phyloP scores from a whole-genome alignment of 2,329 filamentous ascomycete genomes.

The Diatrype stigma region DNA sequence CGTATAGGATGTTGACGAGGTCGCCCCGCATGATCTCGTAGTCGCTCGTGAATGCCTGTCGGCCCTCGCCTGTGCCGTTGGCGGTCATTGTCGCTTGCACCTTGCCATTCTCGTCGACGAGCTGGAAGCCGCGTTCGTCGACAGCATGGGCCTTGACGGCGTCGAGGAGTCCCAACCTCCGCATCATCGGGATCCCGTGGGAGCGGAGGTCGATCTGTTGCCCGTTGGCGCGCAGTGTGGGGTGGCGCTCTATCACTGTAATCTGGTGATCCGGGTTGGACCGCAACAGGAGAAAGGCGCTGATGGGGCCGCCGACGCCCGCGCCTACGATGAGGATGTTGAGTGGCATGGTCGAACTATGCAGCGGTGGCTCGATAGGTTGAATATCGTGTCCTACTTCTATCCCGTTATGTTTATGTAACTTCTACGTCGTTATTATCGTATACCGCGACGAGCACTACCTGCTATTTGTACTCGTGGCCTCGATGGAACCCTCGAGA shows the following conservation, averaged over 20 bases:
- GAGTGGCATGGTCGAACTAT: constrained; percentile 22
- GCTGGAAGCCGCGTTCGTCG: constrained; percentile 42
- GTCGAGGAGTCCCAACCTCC: constrained; percentile 36
- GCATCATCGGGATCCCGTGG: constrained; percentile 35
- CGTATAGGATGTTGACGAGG: constrained; percentile 46
- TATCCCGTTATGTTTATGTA: no score
- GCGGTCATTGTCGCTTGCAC: constrained; percentile 35
- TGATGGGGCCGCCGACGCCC: constrained; percentile 40
- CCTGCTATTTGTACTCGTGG: no score
- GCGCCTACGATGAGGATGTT: constrained; percentile 46
- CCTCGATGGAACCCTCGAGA: no score
- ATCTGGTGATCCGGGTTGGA: constrained; percentile 32
- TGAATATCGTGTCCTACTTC: not conserved
- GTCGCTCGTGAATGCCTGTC: constrained; percentile 47
- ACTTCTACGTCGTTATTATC: no score
- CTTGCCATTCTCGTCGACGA: constrained; percentile 39
- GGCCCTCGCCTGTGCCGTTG: constrained; percentile 36
- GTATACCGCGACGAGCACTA: no score
- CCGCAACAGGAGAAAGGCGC: constrained; percentile 38
- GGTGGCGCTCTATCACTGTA: constrained; percentile 40
- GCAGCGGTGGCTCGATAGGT: not conserved
- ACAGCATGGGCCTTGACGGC: constrained; percentile 34
- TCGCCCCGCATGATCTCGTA: constrained; percentile 59
- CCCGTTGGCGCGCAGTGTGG: constrained; percentile 33
- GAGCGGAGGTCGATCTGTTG: constrained; percentile 44